Base-by-base conservation (phyloP, 2,329 filamentous ascomycete genomes). In the Camillea tinctor region DNA sequence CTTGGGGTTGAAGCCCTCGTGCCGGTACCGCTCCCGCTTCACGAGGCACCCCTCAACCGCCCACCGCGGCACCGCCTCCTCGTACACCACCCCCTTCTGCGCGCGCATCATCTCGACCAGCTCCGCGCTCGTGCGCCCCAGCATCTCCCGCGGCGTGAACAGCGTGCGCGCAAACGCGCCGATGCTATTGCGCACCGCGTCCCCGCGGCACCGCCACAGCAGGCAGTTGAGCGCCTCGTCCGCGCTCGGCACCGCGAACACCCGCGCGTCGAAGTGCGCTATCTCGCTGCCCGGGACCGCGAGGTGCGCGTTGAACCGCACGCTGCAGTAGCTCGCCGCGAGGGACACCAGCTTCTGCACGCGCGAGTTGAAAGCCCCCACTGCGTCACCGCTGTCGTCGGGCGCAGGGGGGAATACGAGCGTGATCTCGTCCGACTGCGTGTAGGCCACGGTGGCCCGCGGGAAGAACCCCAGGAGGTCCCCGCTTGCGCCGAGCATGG, bases 11-110 rank as follows among this genome's bases (percentile, higher is more conserved):
- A 21, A 11, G 22, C 36, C 52, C 17, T 58, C 52, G 15, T 58
- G 26, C 11, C 50, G 56, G 49, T 60, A 55, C 36, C 53, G 21
- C 51, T 63, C 60, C 21, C 55, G 57, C 57, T 65, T 63, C 6
- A 63, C 50, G 4, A 65, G 30, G 36, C 58, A 65, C 48, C 63
- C 60, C 23, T 63, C 59, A 26, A 61, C n/a, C 19, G 59, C 63
- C 63, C 63, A 63, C 17, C 44, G 58, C 7, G 63, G 63, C 17
- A 65, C 60, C 6, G 36, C 50, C 54, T 63, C 59, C 20, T 58
- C 59, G 60, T 60, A 57, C n/a, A 57, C 19, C 2, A 61, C 57
- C 17, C 58, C 56, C 51, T 60, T 60, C 30, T 61, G 50, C 8
- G 20, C 36, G 17, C 60, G 60, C 62, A 62, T 62, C 60, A 59